Evolutionary conservation across 805 yeast genomes (phyloP), one percentile per base, ranked within the genome.

Genomic region (Candida tallmaniae): DNA sequence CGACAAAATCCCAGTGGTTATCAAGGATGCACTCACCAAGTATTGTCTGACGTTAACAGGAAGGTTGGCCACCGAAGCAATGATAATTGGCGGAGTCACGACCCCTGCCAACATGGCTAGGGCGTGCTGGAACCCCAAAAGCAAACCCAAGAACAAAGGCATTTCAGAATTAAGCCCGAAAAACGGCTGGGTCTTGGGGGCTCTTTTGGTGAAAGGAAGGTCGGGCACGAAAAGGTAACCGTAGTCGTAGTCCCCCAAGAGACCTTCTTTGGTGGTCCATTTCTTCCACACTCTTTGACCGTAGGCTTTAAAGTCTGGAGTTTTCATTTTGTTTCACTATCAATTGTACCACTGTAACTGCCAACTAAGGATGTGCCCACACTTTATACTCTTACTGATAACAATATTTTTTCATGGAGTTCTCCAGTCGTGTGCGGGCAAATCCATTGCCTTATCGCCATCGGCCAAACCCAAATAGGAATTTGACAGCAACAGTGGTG

Each of bases 21-120:
- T 61, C 38, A 65, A 54, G 11, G 67, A 60, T 8, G 61, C 44
- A 27, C 62, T 54, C 11, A 65, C 69, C 41, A 65, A 44, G 46
- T 65, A 65, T 34, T 62, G 56, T 27, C 56, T 54, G 3, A 64
- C 38, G 1, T 58, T 67, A 8, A 64, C 47, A 22, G 58, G 61
- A 31, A 88, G 65, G 53, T 83, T 70, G 6, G 90, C 90, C 18
- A 73, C 56, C 9, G 68, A 47, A 0, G 88, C 66, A 31, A 86
- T 83, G 44, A 88, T 65, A 35, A 88, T 62, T 3, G 95, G 90
- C 6, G 96, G 95, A 6, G 93, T 67, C 23, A 83, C 82, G 32
- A 88, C 75, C 50, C 96, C 96, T 11, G 96, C 96, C 62, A 88
- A 63, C 96, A 89, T 88, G 17, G 96, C 78, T 44, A 88, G 58